A percentile compares a stretch with the other conserved stretches of the same genome.
phyloP scores from a whole-genome alignment of 2,329 filamentous ascomycete genomes.

The Emericellopsis atlantica region DNA sequence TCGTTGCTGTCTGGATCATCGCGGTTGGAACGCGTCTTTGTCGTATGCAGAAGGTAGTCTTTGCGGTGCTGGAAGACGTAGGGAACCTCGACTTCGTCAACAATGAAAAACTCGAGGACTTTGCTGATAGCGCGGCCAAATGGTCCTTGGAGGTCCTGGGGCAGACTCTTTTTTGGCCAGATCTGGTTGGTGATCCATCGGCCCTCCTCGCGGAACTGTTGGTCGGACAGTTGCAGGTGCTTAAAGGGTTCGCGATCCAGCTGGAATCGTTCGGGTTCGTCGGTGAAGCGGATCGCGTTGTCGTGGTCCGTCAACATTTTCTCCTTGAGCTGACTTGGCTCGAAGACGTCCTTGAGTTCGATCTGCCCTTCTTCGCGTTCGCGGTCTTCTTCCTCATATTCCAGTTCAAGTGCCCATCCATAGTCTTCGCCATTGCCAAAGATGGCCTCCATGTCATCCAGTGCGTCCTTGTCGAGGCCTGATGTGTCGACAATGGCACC shows the following conservation, averaged over 20 bases:
- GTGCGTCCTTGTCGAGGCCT: slow-evolving; percentile 79
- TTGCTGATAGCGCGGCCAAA: slow-evolving; percentile 85
- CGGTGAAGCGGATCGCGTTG: slow-evolving; percentile 75
- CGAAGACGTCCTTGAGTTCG: slow-evolving; percentile 95
- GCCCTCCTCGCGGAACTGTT: slow-evolving; percentile 83
- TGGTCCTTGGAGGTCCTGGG: slow-evolving; percentile 59
- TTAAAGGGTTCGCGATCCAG: slow-evolving; percentile 82
- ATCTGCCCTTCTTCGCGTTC: slow-evolving; percentile 71
- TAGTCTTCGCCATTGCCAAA: slow-evolving; percentile 96
- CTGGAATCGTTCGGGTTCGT: slow-evolving; percentile 91
- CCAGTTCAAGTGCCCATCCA: slow-evolving; percentile 81
- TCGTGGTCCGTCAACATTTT: slow-evolving; percentile 93
- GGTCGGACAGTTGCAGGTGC: slow-evolving; percentile 64
- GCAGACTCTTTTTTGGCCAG: slow-evolving; percentile 73
- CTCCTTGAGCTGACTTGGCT: slow-evolving; percentile 87
- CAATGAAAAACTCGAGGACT: slow-evolving; percentile 88
- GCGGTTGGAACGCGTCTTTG: slow-evolving; percentile 50
- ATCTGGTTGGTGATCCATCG: slow-evolving; percentile 85
- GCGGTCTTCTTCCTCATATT: slow-evolving; percentile 73
- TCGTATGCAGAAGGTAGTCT: slow-evolving; percentile 89
- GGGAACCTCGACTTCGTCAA: slow-evolving; percentile 88
- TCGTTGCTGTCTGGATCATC: slow-evolving; percentile 60
- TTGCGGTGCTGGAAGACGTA: slow-evolving; percentile 98
- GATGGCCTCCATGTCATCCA: slow-evolving; percentile 92
- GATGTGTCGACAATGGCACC: slow-evolving; percentile 63